A percentile compares a stretch with the other conserved stretches of the same genome.
phyloP scores from a whole-genome alignment of 176 grass and related monocot species.

The Hsuehochloa calcarea region DNA sequence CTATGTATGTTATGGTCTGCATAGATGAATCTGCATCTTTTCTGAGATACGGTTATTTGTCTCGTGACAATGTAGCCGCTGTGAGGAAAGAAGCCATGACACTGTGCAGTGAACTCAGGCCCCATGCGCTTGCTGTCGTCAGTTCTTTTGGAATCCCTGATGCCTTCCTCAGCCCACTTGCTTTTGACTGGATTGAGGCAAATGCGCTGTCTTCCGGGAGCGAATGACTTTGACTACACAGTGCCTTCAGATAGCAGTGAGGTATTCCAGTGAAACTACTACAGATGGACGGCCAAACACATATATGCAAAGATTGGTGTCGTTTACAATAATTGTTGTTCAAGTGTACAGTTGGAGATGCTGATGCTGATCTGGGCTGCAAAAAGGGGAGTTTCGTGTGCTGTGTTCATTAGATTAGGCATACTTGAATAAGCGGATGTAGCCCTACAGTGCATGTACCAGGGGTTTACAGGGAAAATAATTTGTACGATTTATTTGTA shows the following conservation, averaged over 20 bases:
- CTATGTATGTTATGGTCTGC: slow-evolving; percentile 73
- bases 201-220: slow-evolving; percentile 58
- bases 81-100: slow-evolving; percentile 76
- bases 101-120: slow-evolving; percentile 74
- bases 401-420: not conserved
- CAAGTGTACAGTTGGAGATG: not conserved
- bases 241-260: not conserved
- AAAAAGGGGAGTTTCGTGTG: not conserved
- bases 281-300: not conserved
- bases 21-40: slow-evolving; percentile 87
- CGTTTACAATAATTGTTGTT: slow-evolving; percentile 3
- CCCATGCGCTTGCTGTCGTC: slow-evolving; percentile 74
- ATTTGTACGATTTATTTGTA: not conserved
- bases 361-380: slow-evolving; percentile 12
- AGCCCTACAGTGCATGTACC: not conserved
- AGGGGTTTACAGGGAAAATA: not conserved
- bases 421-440: slow-evolving; percentile 12
- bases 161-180: slow-evolving; percentile 85
- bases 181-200: slow-evolving; percentile 97
- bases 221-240: slow-evolving; percentile 52
- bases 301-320: not conserved
- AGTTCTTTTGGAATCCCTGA: slow-evolving; percentile 93
- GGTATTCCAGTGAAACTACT: not conserved
- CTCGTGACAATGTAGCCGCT: slow-evolving; percentile 48
- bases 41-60: slow-evolving; percentile 81